A percentile compares a stretch with the other conserved stretches of the same genome.
phyloP scores from a whole-genome alignment of 306 rosid species.

The Adenanthera pavonina region DNA sequence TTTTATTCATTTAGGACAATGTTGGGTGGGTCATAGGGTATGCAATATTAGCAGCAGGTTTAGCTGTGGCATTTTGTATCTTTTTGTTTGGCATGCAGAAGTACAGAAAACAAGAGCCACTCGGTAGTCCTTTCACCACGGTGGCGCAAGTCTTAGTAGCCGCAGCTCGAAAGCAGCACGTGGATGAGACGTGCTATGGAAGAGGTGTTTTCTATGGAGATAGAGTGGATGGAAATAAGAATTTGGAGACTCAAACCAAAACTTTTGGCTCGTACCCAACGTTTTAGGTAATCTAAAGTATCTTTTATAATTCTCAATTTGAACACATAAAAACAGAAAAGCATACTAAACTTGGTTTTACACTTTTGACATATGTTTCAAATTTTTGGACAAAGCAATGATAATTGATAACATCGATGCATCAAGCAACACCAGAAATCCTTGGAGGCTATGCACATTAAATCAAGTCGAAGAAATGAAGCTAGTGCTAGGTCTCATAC shows the following conservation, averaged over 20 bases:
- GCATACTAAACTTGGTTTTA: too few species aligned
- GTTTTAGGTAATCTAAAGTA: slow-evolving; percentile 41
- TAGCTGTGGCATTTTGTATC: slow-evolving; percentile 36
- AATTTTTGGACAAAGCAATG: slow-evolving; percentile 53
- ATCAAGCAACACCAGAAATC: slow-evolving; percentile 36
- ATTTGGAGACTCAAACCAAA: not conserved
- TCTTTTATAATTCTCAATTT: too few species aligned
- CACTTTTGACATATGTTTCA: not conserved
- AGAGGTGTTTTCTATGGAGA: slow-evolving; percentile 33
- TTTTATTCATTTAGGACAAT: slow-evolving; percentile 45
- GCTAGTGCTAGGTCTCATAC: slow-evolving; percentile 48
- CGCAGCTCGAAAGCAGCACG: slow-evolving; percentile 35
- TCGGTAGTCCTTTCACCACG: slow-evolving; percentile 48
- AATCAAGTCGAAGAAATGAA: slow-evolving; percentile 61
- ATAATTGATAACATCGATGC: slow-evolving; percentile 46
- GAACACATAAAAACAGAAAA: too few species aligned
- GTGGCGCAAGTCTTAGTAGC: slow-evolving; percentile 51
- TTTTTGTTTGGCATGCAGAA: slow-evolving; percentile 40
- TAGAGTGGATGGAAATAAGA: not conserved
- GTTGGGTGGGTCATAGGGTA: slow-evolving; percentile 51
- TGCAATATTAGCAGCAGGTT: slow-evolving; percentile 40
- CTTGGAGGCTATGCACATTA: slow-evolving; percentile 54
- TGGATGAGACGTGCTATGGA: slow-evolving; percentile 12
- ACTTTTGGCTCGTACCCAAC: slow-evolving; percentile 40
- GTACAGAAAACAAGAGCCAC: slow-evolving; percentile 36